Evolutionary conservation across 805 yeast species (phyloP).

Genomic region (Candida ipomoeae): DNA sequence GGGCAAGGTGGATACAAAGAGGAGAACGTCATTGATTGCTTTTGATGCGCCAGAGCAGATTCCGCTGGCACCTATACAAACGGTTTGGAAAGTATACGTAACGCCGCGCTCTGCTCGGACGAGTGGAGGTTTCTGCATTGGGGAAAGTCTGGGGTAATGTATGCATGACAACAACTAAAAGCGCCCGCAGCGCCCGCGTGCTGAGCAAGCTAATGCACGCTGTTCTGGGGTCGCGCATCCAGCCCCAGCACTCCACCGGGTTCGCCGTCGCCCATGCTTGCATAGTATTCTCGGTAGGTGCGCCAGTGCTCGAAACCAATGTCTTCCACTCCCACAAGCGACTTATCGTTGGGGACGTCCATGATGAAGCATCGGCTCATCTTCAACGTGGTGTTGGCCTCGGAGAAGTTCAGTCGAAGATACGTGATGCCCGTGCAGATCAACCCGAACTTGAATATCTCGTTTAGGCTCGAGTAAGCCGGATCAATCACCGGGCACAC

Average conservation of each 20-base stretch:
- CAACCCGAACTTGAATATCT: conserved; percentile 52
- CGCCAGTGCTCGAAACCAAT: conserved; percentile 42
- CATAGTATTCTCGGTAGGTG: conserved; percentile 34
- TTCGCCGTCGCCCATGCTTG: conserved; percentile 13
- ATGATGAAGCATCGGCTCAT: conserved; percentile 35
- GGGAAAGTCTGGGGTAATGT: conserved; percentile 24
- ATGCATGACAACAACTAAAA: background rate
- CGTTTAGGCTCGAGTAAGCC: conserved; percentile 47
- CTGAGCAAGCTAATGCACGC: background rate
- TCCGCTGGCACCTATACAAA: background rate
- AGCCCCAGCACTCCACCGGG: background rate
- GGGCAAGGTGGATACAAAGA: no score
- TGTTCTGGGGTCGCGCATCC: background rate
- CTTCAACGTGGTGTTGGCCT: conserved; percentile 17
- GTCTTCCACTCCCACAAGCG: conserved; percentile 34
- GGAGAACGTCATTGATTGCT: background rate
- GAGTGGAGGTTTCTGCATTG: conserved; percentile 8
- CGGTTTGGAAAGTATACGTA: background rate
- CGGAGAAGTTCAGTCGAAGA: conserved; percentile 23
- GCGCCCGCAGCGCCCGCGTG: conserved; percentile 1
- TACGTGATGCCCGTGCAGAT: conserved; percentile 41
- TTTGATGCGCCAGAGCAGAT: background rate
- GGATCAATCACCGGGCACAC: conserved; percentile 53
- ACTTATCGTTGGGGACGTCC: conserved; percentile 34
- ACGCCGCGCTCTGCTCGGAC: conserved; percentile 8